A percentile compares a stretch with the other conserved stretches of the same genome.
Evolutionary conservation across 345 rosid genomes (phyloP).

Genomic region (Physaria fendleri): DNA sequence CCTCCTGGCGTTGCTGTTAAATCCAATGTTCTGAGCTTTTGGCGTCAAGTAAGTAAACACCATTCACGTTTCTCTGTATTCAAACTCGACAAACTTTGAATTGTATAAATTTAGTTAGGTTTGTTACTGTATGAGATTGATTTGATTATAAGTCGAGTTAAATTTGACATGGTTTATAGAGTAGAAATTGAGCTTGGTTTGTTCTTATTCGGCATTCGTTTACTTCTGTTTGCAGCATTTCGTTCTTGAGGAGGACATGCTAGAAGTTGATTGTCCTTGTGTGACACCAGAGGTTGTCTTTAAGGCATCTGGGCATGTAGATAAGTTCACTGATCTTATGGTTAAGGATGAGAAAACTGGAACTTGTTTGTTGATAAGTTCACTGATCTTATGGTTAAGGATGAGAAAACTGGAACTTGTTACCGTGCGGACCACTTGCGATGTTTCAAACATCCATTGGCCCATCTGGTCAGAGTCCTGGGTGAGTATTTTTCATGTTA

Average conservation of each 20-base stretch:
- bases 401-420: too few relatives aligned
- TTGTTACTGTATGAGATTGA: background rate
- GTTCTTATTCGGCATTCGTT: background rate
- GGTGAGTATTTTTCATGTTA: background rate
- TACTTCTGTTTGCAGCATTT: background rate
- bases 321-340: too few relatives aligned
- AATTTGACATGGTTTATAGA: background rate
- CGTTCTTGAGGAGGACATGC: background rate
- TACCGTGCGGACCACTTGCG: too few relatives aligned
- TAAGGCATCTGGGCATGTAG: too few relatives aligned
- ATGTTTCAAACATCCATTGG: background rate
- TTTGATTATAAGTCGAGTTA: background rate
- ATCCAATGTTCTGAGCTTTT: background rate
- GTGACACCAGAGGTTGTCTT: background rate
- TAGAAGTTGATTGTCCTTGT: background rate
- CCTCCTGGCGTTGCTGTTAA: background rate
- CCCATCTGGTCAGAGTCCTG: background rate
- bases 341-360: too few relatives aligned
- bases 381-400: too few relatives aligned
- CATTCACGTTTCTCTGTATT: background rate
- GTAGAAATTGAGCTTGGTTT: background rate
- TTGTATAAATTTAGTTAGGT: background rate
- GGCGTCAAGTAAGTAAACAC: background rate
- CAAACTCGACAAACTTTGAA: background rate
- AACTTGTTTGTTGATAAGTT: too few relatives aligned